Conservation (phyloP, 805 yeast genomes). For the Hermanozyma aechmeae region DNA sequence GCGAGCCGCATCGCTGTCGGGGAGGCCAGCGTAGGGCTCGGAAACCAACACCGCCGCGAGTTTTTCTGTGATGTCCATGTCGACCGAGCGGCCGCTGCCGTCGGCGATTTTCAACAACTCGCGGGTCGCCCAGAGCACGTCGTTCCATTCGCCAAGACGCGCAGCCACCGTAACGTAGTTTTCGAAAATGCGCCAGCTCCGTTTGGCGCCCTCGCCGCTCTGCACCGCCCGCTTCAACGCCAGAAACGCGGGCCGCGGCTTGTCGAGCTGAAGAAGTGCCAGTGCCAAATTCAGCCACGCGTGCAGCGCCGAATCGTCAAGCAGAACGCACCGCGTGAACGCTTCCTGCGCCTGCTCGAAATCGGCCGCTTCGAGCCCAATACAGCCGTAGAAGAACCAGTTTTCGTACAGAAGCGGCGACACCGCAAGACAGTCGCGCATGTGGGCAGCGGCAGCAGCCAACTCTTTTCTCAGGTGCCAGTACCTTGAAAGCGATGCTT, state of each 20-base stretch:
- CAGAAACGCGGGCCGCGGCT: conserved; percentile 68
- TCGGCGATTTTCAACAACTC: conserved; percentile 49
- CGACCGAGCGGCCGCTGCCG: conserved; percentile 57
- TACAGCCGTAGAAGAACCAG: conserved; percentile 90
- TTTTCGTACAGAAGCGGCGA: conserved; percentile 71
- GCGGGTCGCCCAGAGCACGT: conserved; percentile 68
- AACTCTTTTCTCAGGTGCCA: conserved; percentile 48
- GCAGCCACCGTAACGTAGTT: conserved; percentile 78
- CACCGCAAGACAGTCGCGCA: conserved; percentile 63
- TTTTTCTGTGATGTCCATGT: conserved; percentile 66
- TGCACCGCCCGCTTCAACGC: conserved; percentile 77
- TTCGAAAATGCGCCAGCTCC: conserved; percentile 87
- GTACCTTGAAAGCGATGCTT: conserved; percentile 69
- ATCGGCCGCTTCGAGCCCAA: conserved; percentile 66
- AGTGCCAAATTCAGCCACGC: conserved; percentile 92
- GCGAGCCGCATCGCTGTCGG: conserved; percentile 13
- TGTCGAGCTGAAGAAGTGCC: conserved; percentile 55
- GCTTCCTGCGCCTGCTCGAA: conserved; percentile 83
- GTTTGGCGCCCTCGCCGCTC: conserved; percentile 52
- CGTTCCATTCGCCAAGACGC: conserved; percentile 80
- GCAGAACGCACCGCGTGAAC: conserved; percentile 78
- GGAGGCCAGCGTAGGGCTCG: conserved; percentile 37
- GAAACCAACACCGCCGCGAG: conserved; percentile 55
- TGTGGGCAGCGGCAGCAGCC: conserved; percentile 48
- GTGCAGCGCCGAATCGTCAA: conserved; percentile 71